Percentiles rank a stretch among this genome's conserved stretches.
These are phyloP conservation scores for Byssoonygena ceratinophila DNA, from an alignment of 2,329 filamentous ascomycete genomes.

Conservation along the genomic window DNA sequence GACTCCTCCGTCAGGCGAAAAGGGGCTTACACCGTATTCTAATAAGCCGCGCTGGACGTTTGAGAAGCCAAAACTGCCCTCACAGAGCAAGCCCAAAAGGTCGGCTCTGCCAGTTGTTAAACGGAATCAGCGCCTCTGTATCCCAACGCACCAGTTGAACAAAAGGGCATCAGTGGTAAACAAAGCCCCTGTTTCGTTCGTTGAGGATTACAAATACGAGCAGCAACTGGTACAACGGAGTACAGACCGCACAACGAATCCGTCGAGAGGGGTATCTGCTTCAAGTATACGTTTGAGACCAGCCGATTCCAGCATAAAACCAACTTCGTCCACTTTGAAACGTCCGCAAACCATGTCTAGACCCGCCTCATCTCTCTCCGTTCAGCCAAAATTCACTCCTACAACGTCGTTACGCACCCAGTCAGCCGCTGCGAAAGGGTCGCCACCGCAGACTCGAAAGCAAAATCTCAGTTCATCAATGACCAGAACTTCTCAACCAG, in stretches of 20 bases:
- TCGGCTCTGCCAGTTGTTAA: constrained; percentile 28
- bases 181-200: constrained; percentile 32
- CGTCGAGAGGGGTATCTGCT: too few relatives aligned
- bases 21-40: constrained; percentile 9
- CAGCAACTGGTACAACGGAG: background rate
- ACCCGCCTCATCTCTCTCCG: background rate
- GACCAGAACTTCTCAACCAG: background rate
- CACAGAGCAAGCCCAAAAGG: constrained; percentile 23
- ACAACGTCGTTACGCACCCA: background rate
- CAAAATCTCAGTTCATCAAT: background rate
- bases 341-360: background rate
- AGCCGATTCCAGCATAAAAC: background rate
- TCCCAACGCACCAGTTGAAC: constrained; percentile 35
- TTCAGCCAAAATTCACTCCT: background rate
- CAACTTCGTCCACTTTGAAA: background rate
- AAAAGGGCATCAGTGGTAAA: constrained; percentile 30
- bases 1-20: constrained; percentile 3
- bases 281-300: background rate
- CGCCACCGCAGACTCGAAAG: background rate
- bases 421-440: background rate
- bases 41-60: constrained; percentile 20
- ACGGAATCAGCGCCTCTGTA: constrained; percentile 28
- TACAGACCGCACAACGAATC: background rate
- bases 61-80: constrained; percentile 20
- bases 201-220: constrained; percentile 31